Conservation (phyloP, 768 basidiomycete species). For the Leccinum arenicola region DNA sequence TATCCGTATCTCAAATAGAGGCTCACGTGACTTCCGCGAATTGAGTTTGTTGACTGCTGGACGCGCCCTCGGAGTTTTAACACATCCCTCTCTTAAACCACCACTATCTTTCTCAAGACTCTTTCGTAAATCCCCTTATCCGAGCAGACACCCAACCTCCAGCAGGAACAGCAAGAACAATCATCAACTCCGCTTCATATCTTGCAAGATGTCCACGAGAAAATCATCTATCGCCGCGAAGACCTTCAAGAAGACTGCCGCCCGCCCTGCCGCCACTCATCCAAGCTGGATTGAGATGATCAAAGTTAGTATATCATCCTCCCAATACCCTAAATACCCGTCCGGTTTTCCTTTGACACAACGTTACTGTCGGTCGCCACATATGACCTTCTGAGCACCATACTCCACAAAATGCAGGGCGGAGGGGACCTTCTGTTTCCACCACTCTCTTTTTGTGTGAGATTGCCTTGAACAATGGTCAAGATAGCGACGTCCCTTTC, state of each 20-base stretch:
- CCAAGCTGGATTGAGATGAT: conserved; percentile 78
- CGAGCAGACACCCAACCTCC: conserved; percentile 12
- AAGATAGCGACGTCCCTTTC: background rate
- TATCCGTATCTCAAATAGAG: conserved; percentile 32
- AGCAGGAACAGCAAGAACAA: conserved; percentile 19
- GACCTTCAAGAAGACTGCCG: conserved; percentile 33
- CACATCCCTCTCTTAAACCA: conserved; percentile 43
- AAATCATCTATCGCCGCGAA: conserved; percentile 47
- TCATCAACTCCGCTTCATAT: conserved; percentile 11
- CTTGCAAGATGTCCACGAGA: conserved; percentile 35
- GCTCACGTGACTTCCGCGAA: conserved; percentile 38
- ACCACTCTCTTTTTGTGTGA: conserved; percentile 7
- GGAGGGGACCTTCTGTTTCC: conserved; percentile 31
- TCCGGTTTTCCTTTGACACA: conserved; percentile 10
- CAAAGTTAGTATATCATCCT: conserved; percentile 49
- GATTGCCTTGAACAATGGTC: conserved; percentile 12
- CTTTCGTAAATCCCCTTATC: conserved; percentile 16
- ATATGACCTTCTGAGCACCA: conserved; percentile 7
- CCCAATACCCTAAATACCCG: conserved; percentile 10
- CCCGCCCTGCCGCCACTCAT: conserved; percentile 35
- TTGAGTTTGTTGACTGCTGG: conserved; percentile 40
- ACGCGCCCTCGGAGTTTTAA: conserved; percentile 42
- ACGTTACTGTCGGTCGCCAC: conserved; percentile 3
- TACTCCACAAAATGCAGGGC: conserved; percentile 37
- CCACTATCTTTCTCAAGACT: conserved; percentile 41